Evolutionary conservation across 2,329 filamentous ascomycete species (phyloP).

Genomic region (Penicillium brevicompactum): DNA sequence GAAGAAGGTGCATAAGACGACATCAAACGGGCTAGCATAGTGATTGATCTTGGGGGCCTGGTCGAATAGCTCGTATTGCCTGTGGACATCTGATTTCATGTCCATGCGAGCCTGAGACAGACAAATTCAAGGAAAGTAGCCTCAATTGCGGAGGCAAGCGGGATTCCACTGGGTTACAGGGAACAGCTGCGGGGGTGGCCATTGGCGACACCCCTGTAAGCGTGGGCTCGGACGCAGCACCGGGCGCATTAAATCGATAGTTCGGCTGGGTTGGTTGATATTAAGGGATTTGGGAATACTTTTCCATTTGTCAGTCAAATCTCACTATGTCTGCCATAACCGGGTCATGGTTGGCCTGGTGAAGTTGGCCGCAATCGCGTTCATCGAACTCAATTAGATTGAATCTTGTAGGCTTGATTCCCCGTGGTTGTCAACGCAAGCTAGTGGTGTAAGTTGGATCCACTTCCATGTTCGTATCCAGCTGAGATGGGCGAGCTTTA

Average conservation of each 20-base stretch:
- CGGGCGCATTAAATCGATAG: conserved; percentile 5
- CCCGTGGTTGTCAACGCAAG: neutral
- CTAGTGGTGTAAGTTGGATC: neutral
- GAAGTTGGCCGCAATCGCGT: neutral
- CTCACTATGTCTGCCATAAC: neutral
- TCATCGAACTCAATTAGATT: conserved; percentile 19
- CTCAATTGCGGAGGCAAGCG: neutral
- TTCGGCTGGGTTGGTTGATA: neutral
- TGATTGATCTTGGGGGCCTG: neutral
- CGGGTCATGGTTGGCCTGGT: neutral
- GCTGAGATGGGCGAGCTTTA: conserved; percentile 2
- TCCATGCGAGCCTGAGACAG: conserved; percentile 1
- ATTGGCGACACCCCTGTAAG: conserved; percentile 12
- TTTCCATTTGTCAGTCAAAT: neutral
- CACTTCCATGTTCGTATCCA: conserved; percentile 1
- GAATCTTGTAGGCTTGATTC: neutral
- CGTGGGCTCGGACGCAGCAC: conserved; percentile 20
- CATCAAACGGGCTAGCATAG: neutral
- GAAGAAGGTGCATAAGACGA: neutral
- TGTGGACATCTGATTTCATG: neutral
- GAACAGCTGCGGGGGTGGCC: conserved; percentile 17
- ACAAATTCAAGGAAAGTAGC: neutral
- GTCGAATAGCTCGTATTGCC: neutral
- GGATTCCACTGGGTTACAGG: conserved; percentile 13
- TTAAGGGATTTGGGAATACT: neutral